Conservation (phyloP, 1,139 yeast species). For the Debaryomyces subglobosus region DNA sequence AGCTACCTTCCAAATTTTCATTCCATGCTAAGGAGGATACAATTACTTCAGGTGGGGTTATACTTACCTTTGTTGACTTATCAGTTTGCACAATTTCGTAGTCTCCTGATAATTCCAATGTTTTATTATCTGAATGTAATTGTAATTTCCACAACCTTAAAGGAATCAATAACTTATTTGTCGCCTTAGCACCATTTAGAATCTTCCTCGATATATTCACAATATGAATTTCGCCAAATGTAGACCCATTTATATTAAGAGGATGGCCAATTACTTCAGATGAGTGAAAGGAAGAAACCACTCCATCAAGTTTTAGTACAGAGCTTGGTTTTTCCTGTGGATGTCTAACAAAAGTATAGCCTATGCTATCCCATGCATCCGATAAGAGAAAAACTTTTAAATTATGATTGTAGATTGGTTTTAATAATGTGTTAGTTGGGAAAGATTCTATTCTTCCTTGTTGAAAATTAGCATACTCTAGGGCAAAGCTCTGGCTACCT, state of each 20-base stretch:
- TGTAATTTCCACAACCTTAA: slow-evolving; percentile 40
- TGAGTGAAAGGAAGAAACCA: slow-evolving; percentile 30
- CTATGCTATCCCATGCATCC: slow-evolving; percentile 33
- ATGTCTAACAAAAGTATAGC: slow-evolving; percentile 32
- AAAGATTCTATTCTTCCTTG: slow-evolving; percentile 32
- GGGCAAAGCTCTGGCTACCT: slow-evolving; percentile 46
- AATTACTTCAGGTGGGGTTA: slow-evolving; percentile 56
- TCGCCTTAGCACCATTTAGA: slow-evolving; percentile 35
- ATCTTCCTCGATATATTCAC: slow-evolving; percentile 42
- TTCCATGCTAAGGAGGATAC: slow-evolving; percentile 67
- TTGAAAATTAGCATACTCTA: slow-evolving; percentile 46
- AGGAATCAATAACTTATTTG: slow-evolving; percentile 35
- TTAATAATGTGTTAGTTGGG: slow-evolving; percentile 23
- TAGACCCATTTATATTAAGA: slow-evolving; percentile 58
- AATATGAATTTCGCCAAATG: slow-evolving; percentile 57
- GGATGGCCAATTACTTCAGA: slow-evolving; percentile 58
- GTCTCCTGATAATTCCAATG: slow-evolving; percentile 27
- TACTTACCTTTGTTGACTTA: slow-evolving; percentile 28
- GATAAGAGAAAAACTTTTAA: slow-evolving; percentile 30
- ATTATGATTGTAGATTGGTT: slow-evolving; percentile 32
- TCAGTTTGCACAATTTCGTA: slow-evolving; percentile 34
- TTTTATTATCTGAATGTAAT: slow-evolving; percentile 19
- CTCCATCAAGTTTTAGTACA: slow-evolving; percentile 35
- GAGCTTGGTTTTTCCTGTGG: slow-evolving; percentile 40
- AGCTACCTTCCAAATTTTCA: slow-evolving; percentile 52